A percentile compares a stretch with the other conserved stretches of the same genome.
These are phyloP conservation scores for Stenocarpella maydis DNA, from an alignment of 2,329 filamentous ascomycete genomes.

Conservation along the genomic window DNA sequence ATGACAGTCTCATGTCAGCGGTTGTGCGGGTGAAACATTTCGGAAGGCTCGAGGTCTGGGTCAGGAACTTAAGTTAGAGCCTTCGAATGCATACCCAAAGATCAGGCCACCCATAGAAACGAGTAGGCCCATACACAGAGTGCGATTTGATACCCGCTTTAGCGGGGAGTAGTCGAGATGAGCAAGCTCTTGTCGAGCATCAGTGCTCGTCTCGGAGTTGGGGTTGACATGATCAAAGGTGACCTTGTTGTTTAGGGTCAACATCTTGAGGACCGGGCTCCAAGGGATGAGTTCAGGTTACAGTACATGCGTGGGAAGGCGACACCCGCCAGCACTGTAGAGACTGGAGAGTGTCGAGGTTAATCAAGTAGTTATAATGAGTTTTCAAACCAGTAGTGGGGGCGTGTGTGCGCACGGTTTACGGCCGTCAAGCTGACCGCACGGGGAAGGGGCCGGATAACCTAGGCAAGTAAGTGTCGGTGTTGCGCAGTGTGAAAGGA, in stretches of 20 bases:
- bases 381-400: background rate
- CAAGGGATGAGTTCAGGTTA: background rate
- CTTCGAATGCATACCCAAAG: constrained; percentile 42
- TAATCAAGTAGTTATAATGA: background rate
- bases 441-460: too few species aligned
- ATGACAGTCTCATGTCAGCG: constrained; percentile 40
- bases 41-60: background rate
- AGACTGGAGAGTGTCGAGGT: background rate
- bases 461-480: constrained; percentile 1
- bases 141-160: constrained; percentile 48
- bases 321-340: background rate
- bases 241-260: constrained; percentile 39
- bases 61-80: too few species aligned
- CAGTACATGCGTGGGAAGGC: background rate
- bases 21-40: background rate
- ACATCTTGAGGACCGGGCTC: constrained; percentile 20
- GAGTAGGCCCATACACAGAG: constrained; percentile 49
- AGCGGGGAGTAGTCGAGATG: constrained; percentile 56
- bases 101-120: constrained; percentile 57
- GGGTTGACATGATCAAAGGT: constrained; percentile 54
- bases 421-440: background rate
- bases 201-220: constrained; percentile 47
- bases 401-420: background rate
- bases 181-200: constrained; percentile 46
- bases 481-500: background rate